Percentiles rank a stretch among this genome's conserved stretches.
phyloP scores from a whole-genome alignment of 306 rosid genomes.

The Quercus engelmannii region DNA sequence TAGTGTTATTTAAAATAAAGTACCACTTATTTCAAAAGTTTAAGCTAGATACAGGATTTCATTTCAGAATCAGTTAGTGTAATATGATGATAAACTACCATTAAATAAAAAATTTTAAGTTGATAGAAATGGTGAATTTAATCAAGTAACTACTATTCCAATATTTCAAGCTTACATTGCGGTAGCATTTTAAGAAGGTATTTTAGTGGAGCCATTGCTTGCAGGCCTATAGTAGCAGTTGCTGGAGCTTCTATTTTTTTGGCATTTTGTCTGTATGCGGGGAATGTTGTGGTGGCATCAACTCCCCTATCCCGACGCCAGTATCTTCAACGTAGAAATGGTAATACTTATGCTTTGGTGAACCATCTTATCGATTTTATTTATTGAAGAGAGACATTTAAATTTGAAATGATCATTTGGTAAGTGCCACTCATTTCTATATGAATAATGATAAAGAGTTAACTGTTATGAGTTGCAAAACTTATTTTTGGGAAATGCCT shows the following conservation, averaged over 20 bases:
- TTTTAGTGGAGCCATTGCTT: conserved; percentile 47
- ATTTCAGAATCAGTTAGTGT: no score
- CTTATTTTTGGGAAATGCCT: background rate
- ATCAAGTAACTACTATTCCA: no score
- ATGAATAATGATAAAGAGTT: background rate
- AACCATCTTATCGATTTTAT: background rate
- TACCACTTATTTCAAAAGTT: no score
- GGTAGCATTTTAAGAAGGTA: conserved; percentile 44
- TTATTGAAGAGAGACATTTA: background rate
- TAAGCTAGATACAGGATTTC: no score
- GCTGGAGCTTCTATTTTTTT: conserved; percentile 17
- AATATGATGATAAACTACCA: no score
- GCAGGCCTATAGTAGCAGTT: conserved; percentile 46
- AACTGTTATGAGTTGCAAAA: background rate
- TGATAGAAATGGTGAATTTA: no score
- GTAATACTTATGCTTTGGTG: conserved; percentile 18
- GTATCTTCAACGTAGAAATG: conserved; percentile 29
- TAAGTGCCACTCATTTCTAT: background rate
- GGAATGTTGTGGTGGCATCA: conserved; percentile 33
- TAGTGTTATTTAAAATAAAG: background rate
- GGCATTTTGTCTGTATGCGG: conserved; percentile 32
- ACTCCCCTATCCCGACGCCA: conserved; percentile 34
- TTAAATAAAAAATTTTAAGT: no score
- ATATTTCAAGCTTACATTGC: conserved; percentile 25
- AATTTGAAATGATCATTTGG: background rate